These are phyloP conservation scores for Teunomyces cretensis DNA, from an alignment of 805 yeast genomes.

Conservation along the genomic window DNA sequence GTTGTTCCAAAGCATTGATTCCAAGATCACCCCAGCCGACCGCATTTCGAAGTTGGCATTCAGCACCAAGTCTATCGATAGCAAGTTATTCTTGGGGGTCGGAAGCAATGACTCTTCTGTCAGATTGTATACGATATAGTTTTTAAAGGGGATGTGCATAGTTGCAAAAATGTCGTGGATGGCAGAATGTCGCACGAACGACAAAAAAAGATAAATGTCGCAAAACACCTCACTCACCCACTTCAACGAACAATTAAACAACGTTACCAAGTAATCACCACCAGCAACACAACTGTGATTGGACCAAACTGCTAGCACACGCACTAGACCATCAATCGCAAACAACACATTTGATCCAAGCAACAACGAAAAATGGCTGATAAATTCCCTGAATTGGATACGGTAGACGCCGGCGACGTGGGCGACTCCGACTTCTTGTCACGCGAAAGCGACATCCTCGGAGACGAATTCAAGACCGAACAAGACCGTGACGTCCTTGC, in stretches of 20 bases:
- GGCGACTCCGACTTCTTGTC: slow-evolving; percentile 59
- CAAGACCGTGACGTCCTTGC: slow-evolving; percentile 52
- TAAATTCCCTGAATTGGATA: slow-evolving; percentile 70
- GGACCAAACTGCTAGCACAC: background rate
- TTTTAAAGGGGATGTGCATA: background rate
- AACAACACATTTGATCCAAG: background rate
- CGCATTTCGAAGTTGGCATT: slow-evolving; percentile 64
- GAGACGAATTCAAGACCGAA: slow-evolving; percentile 70
- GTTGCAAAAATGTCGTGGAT: background rate
- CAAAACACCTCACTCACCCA: background rate
- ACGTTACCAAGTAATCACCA: background rate
- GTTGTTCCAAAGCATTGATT: slow-evolving; percentile 33
- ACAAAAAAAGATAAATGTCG: background rate
- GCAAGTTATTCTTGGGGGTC: slow-evolving; percentile 47
- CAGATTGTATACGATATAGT: slow-evolving; percentile 35
- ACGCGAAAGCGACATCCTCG: slow-evolving; percentile 66
- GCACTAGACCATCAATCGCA: background rate
- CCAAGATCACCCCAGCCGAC: slow-evolving; percentile 54
- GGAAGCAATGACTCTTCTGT: slow-evolving; percentile 69
- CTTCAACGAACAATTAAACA: background rate
- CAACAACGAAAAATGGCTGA: slow-evolving; percentile 54
- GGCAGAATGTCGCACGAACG: background rate
- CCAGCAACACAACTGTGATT: background rate
- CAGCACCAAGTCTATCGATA: slow-evolving; percentile 31
- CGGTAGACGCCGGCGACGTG: slow-evolving; percentile 34